Conservation (phyloP, 1,139 yeast species). For the Yamadazyma trypodendri region DNA sequence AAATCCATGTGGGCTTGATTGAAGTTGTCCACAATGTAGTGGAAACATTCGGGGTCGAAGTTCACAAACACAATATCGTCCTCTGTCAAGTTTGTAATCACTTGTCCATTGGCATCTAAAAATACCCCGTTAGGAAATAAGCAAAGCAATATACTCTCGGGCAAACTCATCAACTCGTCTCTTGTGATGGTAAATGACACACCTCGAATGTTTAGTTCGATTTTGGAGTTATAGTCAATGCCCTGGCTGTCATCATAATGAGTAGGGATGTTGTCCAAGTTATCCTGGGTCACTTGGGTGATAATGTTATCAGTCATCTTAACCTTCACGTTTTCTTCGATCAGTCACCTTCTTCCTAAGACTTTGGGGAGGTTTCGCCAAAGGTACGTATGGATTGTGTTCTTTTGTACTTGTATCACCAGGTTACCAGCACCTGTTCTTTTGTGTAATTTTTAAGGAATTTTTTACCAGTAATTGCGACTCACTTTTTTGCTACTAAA, state of each 20-base stretch:
- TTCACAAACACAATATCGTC: constrained; percentile 77
- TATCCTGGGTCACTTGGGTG: constrained; percentile 62
- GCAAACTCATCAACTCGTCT: constrained; percentile 86
- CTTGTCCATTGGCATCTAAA: constrained; percentile 69
- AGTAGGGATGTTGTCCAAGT: constrained; percentile 19
- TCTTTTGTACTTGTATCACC: not conserved
- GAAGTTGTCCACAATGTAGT: constrained; percentile 72
- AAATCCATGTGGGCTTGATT: constrained; percentile 45
- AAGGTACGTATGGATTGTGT: too few species aligned
- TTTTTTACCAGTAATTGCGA: constrained; percentile 3
- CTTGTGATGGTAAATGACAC: constrained; percentile 67
- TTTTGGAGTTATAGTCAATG: constrained; percentile 61
- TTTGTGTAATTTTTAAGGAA: constrained; percentile 1
- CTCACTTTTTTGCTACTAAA: too few species aligned
- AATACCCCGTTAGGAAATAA: constrained; percentile 89
- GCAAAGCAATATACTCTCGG: constrained; percentile 85
- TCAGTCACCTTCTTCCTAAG: too few species aligned
- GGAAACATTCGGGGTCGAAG: constrained; percentile 83
- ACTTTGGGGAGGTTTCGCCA: too few species aligned
- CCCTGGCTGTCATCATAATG: constrained; percentile 26
- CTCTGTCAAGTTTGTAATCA: constrained; percentile 74
- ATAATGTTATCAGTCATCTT: constrained; percentile 47
- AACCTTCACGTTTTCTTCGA: too few species aligned
- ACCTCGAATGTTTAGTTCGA: constrained; percentile 68
- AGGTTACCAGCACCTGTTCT: constrained; percentile 16